Percentiles rank a stretch among this genome's conserved stretches.
phyloP scores from a whole-genome alignment of 2,329 filamentous ascomycete genomes.

The Aspergillus quadrilineatus region DNA sequence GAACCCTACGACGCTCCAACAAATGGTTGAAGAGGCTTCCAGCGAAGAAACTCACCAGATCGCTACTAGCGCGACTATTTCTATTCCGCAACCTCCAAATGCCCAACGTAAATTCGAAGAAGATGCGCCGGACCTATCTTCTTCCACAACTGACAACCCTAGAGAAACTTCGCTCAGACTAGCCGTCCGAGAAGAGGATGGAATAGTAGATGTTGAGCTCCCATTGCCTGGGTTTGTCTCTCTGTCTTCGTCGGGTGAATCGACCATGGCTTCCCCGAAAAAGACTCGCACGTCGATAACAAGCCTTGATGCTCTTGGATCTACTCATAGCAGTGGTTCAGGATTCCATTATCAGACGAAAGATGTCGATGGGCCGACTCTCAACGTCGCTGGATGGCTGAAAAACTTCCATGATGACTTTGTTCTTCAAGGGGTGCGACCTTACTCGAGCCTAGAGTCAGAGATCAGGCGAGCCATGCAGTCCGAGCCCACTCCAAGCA shows the following conservation, averaged over 20 bases:
- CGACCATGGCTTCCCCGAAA: slow-evolving; percentile 43
- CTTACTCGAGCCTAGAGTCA: slow-evolving; percentile 52
- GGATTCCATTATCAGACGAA: slow-evolving; percentile 32
- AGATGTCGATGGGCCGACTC: slow-evolving; percentile 48
- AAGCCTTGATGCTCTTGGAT: slow-evolving; percentile 52
- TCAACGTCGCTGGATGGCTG: slow-evolving; percentile 59
- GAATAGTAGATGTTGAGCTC: slow-evolving; percentile 61
- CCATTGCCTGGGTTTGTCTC: slow-evolving; percentile 54
- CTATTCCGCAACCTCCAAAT: slow-evolving; percentile 31
- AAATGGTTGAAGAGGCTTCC: slow-evolving; percentile 37
- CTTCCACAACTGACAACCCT: slow-evolving; percentile 28
- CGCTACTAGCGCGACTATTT: slow-evolving; percentile 35
- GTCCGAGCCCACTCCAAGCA: slow-evolving; percentile 49
- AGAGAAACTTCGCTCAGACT: slow-evolving; percentile 52
- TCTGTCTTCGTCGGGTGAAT: slow-evolving; percentile 47
- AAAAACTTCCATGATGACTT: slow-evolving; percentile 60
- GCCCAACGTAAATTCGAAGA: slow-evolving; percentile 21
- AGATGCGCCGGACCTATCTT: slow-evolving; percentile 28
- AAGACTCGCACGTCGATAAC: slow-evolving; percentile 50
- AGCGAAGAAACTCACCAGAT: slow-evolving; percentile 21
- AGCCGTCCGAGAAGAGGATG: slow-evolving; percentile 58
- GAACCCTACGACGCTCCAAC: slow-evolving; percentile 29
- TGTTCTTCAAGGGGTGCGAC: slow-evolving; percentile 57
- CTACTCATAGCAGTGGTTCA: slow-evolving; percentile 43
- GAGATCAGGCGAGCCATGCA: slow-evolving; percentile 59